Evolutionary conservation across 2,329 filamentous ascomycete species (phyloP), one percentile per base, ranked within the genome.

Genomic region (Colletotrichum liriopes): DNA sequence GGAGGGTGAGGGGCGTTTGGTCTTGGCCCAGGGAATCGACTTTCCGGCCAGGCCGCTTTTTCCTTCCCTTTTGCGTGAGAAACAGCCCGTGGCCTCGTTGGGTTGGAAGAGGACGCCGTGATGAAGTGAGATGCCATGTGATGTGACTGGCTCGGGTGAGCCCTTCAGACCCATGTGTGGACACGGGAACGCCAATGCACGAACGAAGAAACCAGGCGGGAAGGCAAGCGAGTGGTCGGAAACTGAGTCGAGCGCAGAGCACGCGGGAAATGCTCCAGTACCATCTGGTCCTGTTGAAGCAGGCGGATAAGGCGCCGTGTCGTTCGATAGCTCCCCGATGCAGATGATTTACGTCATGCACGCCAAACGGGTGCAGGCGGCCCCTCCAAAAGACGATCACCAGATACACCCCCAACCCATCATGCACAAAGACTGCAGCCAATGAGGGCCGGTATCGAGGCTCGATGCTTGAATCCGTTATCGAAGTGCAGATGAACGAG

Each of bases 291-390:
- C 18, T 26, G 39, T 47, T 63, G 54, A 35, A 56, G 68, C 51
- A 72, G 69, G 59, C 69, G 65, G 65, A 59, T 59, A 59, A 47
- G 69, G 59, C 69, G 65, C 69, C 35, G 29, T 47, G 20, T 55
- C 32, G 52, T 35, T 64, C 39, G 39, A 41, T 49, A 37, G 58
- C 45, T 69, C 55, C 39, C 65, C 66, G 72, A 73, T 60, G 72
- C 70, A 73, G 70, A 73, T 74, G 61, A 74, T 73, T 61, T 65
- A 71, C 72, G 65, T 70, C 65, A 73, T 73, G 72, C 65, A 73
- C 49, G 55, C 65, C 65, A 64, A 65, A 62, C 60, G 56, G 72
- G 41, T 66, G 65, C 65, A 69, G 55, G 65, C 52, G 54, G 18
- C 20, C 72, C 68, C 45, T 60, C 70, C 45, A 65, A 65, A 5